Percentiles rank a stretch among this genome's conserved stretches.
Evolutionary conservation across 208 protist genomes (phyloP).

Genomic region (Naegleria gruberi): DNA sequence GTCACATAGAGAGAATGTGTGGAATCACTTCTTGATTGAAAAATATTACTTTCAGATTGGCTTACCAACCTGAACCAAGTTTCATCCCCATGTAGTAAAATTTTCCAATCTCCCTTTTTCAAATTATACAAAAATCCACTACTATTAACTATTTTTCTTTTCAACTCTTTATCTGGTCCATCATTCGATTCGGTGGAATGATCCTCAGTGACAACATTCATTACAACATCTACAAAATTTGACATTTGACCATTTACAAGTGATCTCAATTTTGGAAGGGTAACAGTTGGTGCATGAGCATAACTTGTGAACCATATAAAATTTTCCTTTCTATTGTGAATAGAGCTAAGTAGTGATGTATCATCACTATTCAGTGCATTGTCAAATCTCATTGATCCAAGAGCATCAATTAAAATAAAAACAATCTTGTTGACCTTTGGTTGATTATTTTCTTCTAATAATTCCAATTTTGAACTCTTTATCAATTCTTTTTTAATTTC

Average conservation of each 20-base stretch:
- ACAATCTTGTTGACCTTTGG: neutral
- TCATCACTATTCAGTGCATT: neutral
- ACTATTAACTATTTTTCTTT: neutral
- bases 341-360: neutral
- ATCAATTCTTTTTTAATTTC: too few relatives aligned
- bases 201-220: neutral
- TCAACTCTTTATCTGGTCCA: neutral
- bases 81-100: conserved; percentile 27
- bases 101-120: neutral
- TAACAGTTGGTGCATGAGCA: conserved; percentile 29
- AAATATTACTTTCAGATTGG: neutral
- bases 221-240: conserved; percentile 8
- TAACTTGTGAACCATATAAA: neutral
- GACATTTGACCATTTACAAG: neutral
- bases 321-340: neutral
- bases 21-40: neutral
- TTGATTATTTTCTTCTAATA: neutral
- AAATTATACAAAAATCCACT: neutral
- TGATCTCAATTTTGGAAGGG: conserved; percentile 7
- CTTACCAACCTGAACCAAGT: neutral
- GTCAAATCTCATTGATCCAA: neutral
- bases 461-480: neutral
- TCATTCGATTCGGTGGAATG: neutral
- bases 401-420: neutral
- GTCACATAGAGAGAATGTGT: conserved; percentile 21